Evolutionary conservation across 805 yeast species (phyloP), one percentile per base, ranked within the genome.

Genomic region (Candida suzukii): DNA sequence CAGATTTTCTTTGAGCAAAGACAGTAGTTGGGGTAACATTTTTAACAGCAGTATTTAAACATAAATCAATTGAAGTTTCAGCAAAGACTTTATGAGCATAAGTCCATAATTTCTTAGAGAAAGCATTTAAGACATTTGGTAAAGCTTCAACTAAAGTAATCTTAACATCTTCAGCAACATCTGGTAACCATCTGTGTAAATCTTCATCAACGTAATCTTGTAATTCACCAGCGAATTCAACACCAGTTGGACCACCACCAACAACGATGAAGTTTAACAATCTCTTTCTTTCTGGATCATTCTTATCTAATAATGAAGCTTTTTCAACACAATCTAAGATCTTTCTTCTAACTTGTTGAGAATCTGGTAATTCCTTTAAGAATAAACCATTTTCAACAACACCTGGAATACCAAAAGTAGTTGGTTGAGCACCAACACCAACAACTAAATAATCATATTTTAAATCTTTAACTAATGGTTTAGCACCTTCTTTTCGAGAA

Each of bases 161-260:
- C 46, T 69, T 63, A 46, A 73, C 61, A 51, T 73, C 78, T 43
- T 53, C 56, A 45, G 75, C 73, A 42, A 73, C 67, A 54, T 70
- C 75, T 24, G 78, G 78, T 68, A 72, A 70, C 76, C 76, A 71
- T 53, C 66, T 68, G 48, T 57, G 59, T 58, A 73, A 65, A 55
- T 73, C 78, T 58, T 73, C 76, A 57, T 73, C 78, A 43, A 73
- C 67, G 63, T 72, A 73, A 56, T 73, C 78, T 58, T 73, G 76
- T 47, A 73, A 54, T 53, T 73, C 78, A 51, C 76, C 78, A 42
- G 78, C 78, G 41, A 71, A 71, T 53, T 73, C 78, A 43, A 73
- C 78, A 60, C 78, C 78, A 39, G 78, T 73, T 52, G 78, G 78
- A 45, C 78, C 78, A 58, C 78, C 78, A 49, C 78, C 78, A 51